phyloP scores from a whole-genome alignment of 129 eudicot species.

The Helichrysum umbraculigerum region DNA sequence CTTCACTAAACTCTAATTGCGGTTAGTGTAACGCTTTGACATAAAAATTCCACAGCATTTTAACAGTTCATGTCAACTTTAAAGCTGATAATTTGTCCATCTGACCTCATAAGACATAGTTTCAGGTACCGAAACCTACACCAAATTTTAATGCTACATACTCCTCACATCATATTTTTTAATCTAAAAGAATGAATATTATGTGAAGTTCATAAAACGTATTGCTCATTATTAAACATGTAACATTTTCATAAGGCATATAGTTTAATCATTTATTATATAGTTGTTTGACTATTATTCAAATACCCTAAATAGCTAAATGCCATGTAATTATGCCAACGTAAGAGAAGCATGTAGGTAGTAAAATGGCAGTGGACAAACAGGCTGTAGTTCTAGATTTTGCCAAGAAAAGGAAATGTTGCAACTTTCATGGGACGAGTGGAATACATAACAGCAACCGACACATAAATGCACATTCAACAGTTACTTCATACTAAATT shows the following conservation, averaged over 20 bases:
- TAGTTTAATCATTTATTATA: neutral
- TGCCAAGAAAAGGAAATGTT: neutral
- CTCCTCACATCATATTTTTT: neutral
- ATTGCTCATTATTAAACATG: neutral
- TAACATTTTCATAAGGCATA: neutral
- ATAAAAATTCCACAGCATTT: neutral
- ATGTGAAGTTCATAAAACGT: constrained; percentile 3
- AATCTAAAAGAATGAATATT: neutral
- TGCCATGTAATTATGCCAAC: neutral
- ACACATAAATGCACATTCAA: neutral
- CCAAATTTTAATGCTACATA: neutral
- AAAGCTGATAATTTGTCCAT: constrained; percentile 1
- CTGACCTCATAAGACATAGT: constrained; percentile 6
- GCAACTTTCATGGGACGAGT: neutral
- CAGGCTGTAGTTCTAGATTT: neutral
- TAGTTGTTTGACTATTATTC: neutral
- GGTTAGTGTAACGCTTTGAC: neutral
- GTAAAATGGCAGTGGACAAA: too few relatives aligned
- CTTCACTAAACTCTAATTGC: neutral
- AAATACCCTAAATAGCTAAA: neutral
- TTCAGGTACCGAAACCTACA: constrained; percentile 10
- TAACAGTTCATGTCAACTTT: neutral
- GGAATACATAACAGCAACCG: neutral
- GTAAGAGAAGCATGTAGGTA: neutral
- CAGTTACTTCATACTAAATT: neutral